Conservation (phyloP, 2,329 filamentous ascomycete genomes). For the Trichoderma sp. region DNA sequence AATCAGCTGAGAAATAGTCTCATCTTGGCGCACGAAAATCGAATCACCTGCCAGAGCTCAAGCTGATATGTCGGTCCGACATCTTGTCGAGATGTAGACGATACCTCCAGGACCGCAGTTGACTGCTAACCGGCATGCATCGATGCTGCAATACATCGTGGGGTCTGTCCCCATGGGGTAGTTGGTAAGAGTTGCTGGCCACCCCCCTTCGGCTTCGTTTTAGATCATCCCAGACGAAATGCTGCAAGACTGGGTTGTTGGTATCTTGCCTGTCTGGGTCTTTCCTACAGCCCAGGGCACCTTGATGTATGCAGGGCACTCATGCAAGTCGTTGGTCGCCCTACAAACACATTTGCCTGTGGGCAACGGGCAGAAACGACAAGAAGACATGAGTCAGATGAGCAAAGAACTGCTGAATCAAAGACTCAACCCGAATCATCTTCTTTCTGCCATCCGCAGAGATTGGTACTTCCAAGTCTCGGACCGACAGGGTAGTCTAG, state of each 20-base stretch:
- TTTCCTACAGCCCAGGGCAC: too few relatives aligned
- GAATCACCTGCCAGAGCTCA: not conserved
- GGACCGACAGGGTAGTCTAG: not conserved
- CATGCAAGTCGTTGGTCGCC: not conserved
- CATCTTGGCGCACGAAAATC: not conserved
- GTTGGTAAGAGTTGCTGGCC: not conserved
- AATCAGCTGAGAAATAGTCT: not conserved
- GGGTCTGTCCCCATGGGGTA: slow-evolving; percentile 3
- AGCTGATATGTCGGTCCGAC: not conserved
- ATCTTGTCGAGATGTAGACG: not conserved
- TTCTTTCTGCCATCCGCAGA: not conserved
- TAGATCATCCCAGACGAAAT: not conserved
- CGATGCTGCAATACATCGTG: not conserved
- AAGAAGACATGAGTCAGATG: not conserved
- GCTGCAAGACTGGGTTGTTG: not conserved
- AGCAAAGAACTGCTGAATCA: not conserved
- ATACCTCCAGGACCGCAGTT: not conserved
- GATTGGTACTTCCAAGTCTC: not conserved
- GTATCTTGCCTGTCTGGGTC: not conserved
- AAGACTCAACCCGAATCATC: not conserved
- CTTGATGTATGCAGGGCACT: not conserved
- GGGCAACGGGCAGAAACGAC: not conserved
- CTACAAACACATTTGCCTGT: too few relatives aligned
- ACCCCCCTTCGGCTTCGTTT: not conserved
- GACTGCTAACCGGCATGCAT: too few relatives aligned